Evolutionary conservation across 495 filamentous ascomycete genomes (phyloP), one percentile per base, ranked within the genome.

Genomic region (Trichoderma erinaceum): DNA sequence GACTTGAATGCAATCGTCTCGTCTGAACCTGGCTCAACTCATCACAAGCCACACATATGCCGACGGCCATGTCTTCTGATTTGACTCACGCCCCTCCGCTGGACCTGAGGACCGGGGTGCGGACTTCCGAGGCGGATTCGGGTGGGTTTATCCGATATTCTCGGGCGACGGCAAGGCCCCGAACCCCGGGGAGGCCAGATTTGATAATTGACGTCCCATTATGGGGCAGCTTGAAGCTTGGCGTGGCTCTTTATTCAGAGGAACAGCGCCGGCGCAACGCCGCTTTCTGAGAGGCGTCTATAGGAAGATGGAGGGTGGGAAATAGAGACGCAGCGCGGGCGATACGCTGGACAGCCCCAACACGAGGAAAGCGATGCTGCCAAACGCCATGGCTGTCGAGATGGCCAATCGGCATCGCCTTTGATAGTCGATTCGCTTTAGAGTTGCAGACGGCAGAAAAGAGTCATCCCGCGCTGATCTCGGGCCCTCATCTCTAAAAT

Each of bases 91-190:
- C 23, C 23, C 56, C 56, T 61, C 56, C 56, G 56, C 56, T 32
- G 56, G 56, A 11, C 27, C 13, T 52, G 48, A 13, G 56, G 56
- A 61, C 23, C 50, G n/a, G 50, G 27, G 23, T 61, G 56, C 56
- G 56, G 56, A 61, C 56, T 61, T 61, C 16, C 23, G 56, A 32
- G 29, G 56, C 56, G 56, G 56, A 61, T 61, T 61, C 56, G 56
- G 11, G 56, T 32, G 56, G 56, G 56, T 61, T 52, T 61, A 61
- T 61, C 56, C 56, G 56, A 5, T 38, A 61, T 25, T 61, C 56
- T 61, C 56, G 56, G 56, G 15, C 56, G 56, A 61, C 56, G 56
- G 56, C 56, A 61, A 61, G 56, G 56, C 13, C 56, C 56, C 56
- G 56, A 61, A 61, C 23, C 56, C 56, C 56, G 56, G 56, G 56